Evolutionary conservation across 2,329 filamentous ascomycete genomes (phyloP), one percentile per base, ranked within the genome.

Genomic region (Cercospora brassicicola): DNA sequence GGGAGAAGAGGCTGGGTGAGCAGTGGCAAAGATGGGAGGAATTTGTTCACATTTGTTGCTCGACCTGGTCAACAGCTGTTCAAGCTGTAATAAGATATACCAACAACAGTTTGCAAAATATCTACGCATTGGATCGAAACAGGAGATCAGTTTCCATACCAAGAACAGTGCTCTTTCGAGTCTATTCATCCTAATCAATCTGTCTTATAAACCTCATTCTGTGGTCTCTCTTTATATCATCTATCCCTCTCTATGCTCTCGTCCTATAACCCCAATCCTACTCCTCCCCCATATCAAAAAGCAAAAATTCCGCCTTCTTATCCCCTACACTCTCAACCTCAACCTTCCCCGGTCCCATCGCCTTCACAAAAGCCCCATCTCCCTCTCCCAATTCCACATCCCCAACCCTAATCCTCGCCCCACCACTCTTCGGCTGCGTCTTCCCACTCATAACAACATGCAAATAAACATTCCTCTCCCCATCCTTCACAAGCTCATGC

Each of bases 361-460:
- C 78, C 6, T 89, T 88, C 6, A 96, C 82, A 79, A 92, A 95
- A 0, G 91, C 91, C 15, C 92, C 92, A 79, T 96, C 93, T 0
- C 93, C 93, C 80, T 96, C 93, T 0, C 81, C 82, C 18, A 96
- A 78, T 15, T 91, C 82, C 0, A 87, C 86, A 70, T 91, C 88
- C 85, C 91, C 74, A 90, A 82, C 72, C 86, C 86, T 81, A 68
- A 96, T 87, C 83, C 88, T 92, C 42, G 91, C 86, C 72, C 89
- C 91, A 26, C 91, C 91, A 48, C 84, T 84, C 81, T 91, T 90
- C 0, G 89, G 82, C 75, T 84, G 83, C 66, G 69, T 76, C 42
- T 79, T 74, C 33, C 76, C 80, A 33, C 73, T 89, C 91, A 94
- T 94, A 18, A 93, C 86, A 64, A 96, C 72, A 79, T 96, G 93